Base-by-base conservation (phyloP, 148 eudicot genomes). In the Camellia japonica region DNA sequence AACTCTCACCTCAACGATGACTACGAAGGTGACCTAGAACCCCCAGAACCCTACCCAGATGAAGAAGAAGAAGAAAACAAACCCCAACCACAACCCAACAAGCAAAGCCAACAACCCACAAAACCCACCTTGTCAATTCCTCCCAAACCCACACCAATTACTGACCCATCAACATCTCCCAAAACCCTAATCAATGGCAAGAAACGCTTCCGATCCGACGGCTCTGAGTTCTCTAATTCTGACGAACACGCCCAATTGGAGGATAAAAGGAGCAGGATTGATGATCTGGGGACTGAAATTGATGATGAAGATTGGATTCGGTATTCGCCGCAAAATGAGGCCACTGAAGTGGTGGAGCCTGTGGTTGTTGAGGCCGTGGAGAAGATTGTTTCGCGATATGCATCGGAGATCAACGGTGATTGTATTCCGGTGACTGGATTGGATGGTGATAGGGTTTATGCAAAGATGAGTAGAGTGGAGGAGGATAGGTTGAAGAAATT, bases 391-490 rank as follows among this genome's bases (percentile, higher is more conserved):
- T 92, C 94, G 44, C 81, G 89, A 58, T 95, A 67, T 55, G 97
- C 93, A 6, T 86, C 88, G n/a, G 91, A 91, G 77, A 91, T 95
- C 3, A 90, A 93, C 11, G 99, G 99, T 9, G 95, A 93, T 64
- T 93, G 85, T 67, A 77, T 93, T 76, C 93, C 99, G 8, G 90
- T 95, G 76, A 95, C 97, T 4, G 97, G 91, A 2, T 87, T 89
- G 8, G 88, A 82, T 78, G 97, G 93, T 41, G 95, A 92, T 67
- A 88, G 99, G 86, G 97, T 95, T 44, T 95, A 95, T 66, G 99
- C 97, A 15, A 95, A 89, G 90, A 82, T 92, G 55, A 78, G 78
- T 75, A 64, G 86, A 68, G 82, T 60, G 18, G 88, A 84, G 80
- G 75, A 59, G 73, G 80, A 79, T 51, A 65, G 82, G 42, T 20